A percentile compares a stretch with the other conserved stretches of the same genome.
Conservation (phyloP, 371 early-diverging fungal genomes). For the Rhizopus microsporus region DNA sequence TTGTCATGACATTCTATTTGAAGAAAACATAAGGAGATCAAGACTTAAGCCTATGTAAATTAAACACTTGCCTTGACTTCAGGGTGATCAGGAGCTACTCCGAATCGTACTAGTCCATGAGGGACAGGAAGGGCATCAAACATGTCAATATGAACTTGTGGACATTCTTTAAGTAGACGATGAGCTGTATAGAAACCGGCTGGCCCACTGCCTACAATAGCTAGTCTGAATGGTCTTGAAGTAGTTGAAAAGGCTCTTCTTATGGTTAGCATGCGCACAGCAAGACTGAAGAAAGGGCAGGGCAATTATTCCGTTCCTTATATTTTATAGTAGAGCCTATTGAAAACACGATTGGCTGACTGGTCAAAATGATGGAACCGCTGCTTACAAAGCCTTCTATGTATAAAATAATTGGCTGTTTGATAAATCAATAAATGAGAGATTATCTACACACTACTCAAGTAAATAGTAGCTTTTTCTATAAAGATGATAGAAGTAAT, state of each 20-base stretch:
- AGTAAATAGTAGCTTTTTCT: too few relatives aligned
- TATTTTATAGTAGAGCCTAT: too few relatives aligned
- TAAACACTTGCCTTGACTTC: slow-evolving; percentile 85
- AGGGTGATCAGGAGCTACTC: slow-evolving; percentile 99
- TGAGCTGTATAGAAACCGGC: slow-evolving; percentile 95
- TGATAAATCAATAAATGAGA: too few relatives aligned
- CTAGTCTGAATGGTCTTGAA: slow-evolving; percentile 52
- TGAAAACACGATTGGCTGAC: too few relatives aligned
- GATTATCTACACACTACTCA: too few relatives aligned
- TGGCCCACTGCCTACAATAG: slow-evolving; percentile 86
- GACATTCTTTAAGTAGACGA: slow-evolving; percentile 65
- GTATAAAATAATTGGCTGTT: too few relatives aligned
- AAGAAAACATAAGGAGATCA: neutral
- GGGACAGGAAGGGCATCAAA: slow-evolving; percentile 88
- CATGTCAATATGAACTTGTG: slow-evolving; percentile 75
- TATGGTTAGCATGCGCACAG: slow-evolving; percentile 6
- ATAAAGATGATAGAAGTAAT: too few relatives aligned
- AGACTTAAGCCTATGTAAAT: neutral
- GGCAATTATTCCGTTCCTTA: too few relatives aligned
- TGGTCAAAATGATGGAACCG: too few relatives aligned
- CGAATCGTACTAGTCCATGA: slow-evolving; percentile 92
- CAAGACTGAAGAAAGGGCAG: too few relatives aligned
- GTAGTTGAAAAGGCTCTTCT: slow-evolving; percentile 28
- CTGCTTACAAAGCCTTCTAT: too few relatives aligned
- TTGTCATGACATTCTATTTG: slow-evolving; percentile 75